A percentile compares a stretch with the other conserved stretches of the same genome.
Evolutionary conservation across 495 filamentous ascomycete species (phyloP).

Genomic region (Apodospora peruviana): DNA sequence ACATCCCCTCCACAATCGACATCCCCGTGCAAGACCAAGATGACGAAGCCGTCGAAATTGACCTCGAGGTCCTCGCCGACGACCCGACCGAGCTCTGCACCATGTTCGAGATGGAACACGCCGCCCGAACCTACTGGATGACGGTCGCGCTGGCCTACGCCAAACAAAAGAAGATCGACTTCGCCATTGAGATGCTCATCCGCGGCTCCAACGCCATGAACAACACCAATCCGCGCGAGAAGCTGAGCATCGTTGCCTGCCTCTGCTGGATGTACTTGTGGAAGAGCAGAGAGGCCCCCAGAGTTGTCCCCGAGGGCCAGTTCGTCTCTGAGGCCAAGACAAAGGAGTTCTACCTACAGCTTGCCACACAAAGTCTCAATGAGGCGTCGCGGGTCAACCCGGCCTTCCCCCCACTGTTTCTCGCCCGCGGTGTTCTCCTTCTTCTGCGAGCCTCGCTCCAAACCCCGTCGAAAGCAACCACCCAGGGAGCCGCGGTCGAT

Average conservation of each 20-base stretch:
- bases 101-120: slow-evolving; percentile 84
- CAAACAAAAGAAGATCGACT: slow-evolving; percentile 86
- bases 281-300: slow-evolving; percentile 87
- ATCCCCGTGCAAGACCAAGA: slow-evolving; percentile 79
- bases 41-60: slow-evolving; percentile 86
- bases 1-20: slow-evolving; percentile 84
- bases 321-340: slow-evolving; percentile 66
- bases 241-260: slow-evolving; percentile 74
- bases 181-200: slow-evolving; percentile 87
- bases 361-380: slow-evolving; percentile 85
- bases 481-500: slow-evolving; percentile 49
- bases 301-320: slow-evolving; percentile 58
- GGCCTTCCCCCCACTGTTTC: slow-evolving; percentile 76
- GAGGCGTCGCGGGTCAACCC: slow-evolving; percentile 93
- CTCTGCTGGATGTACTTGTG: slow-evolving; percentile 89
- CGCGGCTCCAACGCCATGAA: slow-evolving; percentile 74
- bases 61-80: slow-evolving; percentile 82
- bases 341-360: slow-evolving; percentile 87
- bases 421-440: slow-evolving; percentile 86
- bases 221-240: slow-evolving; percentile 69
- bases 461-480: slow-evolving; percentile 56
- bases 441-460: slow-evolving; percentile 84
- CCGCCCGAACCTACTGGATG: slow-evolving; percentile 87
- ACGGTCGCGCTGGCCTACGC: slow-evolving; percentile 95
- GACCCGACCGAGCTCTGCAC: slow-evolving; percentile 95